A percentile compares a stretch with the other conserved stretches of the same genome.
Conservation (phyloP, 176 grass and related monocot genomes). For the Pharus latifolius region DNA sequence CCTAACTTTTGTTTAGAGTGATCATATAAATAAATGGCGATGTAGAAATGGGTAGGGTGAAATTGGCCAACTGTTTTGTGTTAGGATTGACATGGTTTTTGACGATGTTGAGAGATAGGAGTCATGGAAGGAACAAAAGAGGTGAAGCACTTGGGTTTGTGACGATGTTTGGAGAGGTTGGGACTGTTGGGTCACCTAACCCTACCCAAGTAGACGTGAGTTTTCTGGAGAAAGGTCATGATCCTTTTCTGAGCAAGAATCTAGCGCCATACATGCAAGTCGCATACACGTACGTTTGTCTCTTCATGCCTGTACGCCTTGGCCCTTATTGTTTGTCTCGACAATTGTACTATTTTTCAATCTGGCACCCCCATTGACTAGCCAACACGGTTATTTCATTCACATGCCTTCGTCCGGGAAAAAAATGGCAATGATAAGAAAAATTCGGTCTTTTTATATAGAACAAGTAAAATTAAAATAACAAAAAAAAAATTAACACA, state of each 20-base stretch:
- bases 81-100: constrained; percentile 4
- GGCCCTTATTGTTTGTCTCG: neutral
- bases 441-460: no score
- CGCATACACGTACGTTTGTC: no score
- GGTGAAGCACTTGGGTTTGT: neutral
- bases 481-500: no score
- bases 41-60: no score
- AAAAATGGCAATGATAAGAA: no score
- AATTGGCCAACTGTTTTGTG: neutral
- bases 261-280: no score
- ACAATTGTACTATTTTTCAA: no score
- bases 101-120: neutral
- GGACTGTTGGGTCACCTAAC: constrained; percentile 18
- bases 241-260: neutral
- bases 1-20: neutral
- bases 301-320: neutral
- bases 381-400: no score
- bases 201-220: neutral
- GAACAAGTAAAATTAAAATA: no score
- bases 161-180: constrained; percentile 1
- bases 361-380: no score
- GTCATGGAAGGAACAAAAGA: neutral
- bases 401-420: no score
- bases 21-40: neutral
- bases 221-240: neutral